A percentile compares a stretch with the other conserved stretches of the same genome.
Conservation (phyloP, 352 stramenopile genomes). For the Globisporangium middletonii region DNA sequence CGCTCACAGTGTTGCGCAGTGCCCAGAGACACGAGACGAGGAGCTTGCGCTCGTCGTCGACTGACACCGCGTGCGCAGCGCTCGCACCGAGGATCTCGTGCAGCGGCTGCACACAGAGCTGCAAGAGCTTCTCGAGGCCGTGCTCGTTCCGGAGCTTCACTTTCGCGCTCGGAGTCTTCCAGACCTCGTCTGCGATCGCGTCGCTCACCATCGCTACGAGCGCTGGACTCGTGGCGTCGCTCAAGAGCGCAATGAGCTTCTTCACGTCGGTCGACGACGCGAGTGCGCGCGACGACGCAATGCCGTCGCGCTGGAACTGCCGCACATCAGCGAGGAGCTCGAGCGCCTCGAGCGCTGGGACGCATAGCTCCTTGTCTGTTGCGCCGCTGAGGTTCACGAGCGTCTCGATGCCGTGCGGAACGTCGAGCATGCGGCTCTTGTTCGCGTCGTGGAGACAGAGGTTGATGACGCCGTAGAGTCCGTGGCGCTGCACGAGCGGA, state of each 20-base stretch:
- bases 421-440: conserved; percentile 68
- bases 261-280: conserved; percentile 46
- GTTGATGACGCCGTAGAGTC: conserved; percentile 75
- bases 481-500: conserved; percentile 47
- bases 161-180: conserved; percentile 51
- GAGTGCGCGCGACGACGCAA: conserved; percentile 23
- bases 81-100: conserved; percentile 7
- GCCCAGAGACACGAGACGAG: conserved; percentile 64
- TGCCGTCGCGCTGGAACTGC: conserved; percentile 30
- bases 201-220: conserved; percentile 68
- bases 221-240: conserved; percentile 39
- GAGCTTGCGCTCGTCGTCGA: conserved; percentile 21
- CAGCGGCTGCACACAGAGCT: conserved; percentile 28
- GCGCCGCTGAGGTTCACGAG: conserved; percentile 71
- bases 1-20: conserved; percentile 44
- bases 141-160: conserved; percentile 58
- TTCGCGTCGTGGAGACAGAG: conserved; percentile 81
- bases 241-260: conserved; percentile 61
- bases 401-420: conserved; percentile 71
- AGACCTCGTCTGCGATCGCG: conserved; percentile 76
- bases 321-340: conserved; percentile 72
- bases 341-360: conserved; percentile 67
- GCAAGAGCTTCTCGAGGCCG: conserved; percentile 53
- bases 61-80: conserved; percentile 1
- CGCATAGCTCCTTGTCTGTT: conserved; percentile 47